A percentile compares a stretch with the other conserved stretches of the same genome.
Evolutionary conservation across 1,284 basidiomycete species (phyloP).

Genomic region (Irpex sp.): DNA sequence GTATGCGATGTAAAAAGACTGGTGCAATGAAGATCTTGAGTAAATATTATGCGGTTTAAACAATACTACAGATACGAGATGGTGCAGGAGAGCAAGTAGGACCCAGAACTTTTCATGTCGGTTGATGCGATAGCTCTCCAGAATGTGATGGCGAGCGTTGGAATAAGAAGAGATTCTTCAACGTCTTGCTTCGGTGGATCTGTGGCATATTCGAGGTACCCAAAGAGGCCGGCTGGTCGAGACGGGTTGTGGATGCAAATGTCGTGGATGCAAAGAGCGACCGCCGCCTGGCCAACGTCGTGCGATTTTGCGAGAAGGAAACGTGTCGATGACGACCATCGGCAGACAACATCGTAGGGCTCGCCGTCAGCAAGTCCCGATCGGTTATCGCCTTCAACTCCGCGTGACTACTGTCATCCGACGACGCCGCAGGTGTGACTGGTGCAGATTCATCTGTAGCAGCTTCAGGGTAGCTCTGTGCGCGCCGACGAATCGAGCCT

Average conservation of each 20-base stretch:
- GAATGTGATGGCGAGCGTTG: slow-evolving; percentile 13
- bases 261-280: slow-evolving; percentile 20
- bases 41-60: background rate
- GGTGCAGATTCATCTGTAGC: slow-evolving; percentile 19
- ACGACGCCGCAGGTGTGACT: slow-evolving; percentile 11
- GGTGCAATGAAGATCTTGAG: background rate
- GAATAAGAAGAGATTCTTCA: slow-evolving; percentile 18
- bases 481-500: slow-evolving; percentile 41
- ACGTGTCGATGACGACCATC: slow-evolving; percentile 1
- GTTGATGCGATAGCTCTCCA: background rate
- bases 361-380: background rate
- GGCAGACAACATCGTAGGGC: background rate
- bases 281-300: slow-evolving; percentile 17
- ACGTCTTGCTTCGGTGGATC: slow-evolving; percentile 13
- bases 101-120: background rate
- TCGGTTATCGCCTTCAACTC: slow-evolving; percentile 1
- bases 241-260: slow-evolving; percentile 14
- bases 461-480: slow-evolving; percentile 45
- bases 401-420: slow-evolving; percentile 10
- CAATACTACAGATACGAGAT: background rate
- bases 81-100: background rate
- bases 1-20: background rate
- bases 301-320: slow-evolving; percentile 12
- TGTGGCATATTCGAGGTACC: background rate
- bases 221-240: background rate